phyloP scores from a whole-genome alignment of 2,329 filamentous ascomycete species.

The Esteya vermicola region DNA sequence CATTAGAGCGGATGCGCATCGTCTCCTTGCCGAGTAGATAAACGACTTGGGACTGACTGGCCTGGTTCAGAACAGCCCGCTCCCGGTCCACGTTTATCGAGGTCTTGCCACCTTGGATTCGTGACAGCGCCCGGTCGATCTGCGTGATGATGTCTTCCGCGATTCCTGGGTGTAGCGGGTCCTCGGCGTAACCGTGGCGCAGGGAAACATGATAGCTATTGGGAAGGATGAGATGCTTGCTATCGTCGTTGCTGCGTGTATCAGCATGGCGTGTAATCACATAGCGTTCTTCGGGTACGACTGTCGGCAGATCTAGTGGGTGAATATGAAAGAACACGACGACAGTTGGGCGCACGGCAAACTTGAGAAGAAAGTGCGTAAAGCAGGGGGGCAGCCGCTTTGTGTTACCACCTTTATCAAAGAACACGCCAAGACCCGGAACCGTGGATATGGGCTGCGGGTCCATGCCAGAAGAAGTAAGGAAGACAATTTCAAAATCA shows the following conservation, averaged over 20 bases:
- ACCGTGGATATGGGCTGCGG: conserved; percentile 35
- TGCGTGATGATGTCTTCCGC: conserved; percentile 40
- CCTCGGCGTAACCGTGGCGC: conserved; percentile 60
- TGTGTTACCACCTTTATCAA: conserved; percentile 59
- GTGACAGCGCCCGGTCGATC: conserved; percentile 38
- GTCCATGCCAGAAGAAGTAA: too few species aligned
- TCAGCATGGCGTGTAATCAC: conserved; percentile 21
- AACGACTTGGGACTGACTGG: conserved; percentile 32
- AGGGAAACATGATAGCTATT: conserved; percentile 56
- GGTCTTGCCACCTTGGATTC: conserved; percentile 9
- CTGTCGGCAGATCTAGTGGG: conserved; percentile 43
- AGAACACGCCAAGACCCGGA: conserved; percentile 55
- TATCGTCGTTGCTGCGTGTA: too few species aligned
- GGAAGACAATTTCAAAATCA: too few species aligned
- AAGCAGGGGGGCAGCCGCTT: conserved; percentile 44
- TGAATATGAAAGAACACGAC: conserved; percentile 64
- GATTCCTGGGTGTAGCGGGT: conserved; percentile 51
- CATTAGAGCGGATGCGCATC: conserved; percentile 29
- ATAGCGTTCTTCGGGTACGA: conserved; percentile 33
- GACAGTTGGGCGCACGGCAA: conserved; percentile 51
- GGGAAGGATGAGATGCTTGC: conserved; percentile 32
- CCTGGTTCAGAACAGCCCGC: conserved; percentile 26
- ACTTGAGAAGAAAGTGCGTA: conserved; percentile 58
- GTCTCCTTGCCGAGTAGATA: conserved; percentile 50
- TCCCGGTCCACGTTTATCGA: conserved; percentile 21